Base-by-base conservation (phyloP, 2,329 filamentous ascomycete genomes). In the Clarireedia paspali region DNA sequence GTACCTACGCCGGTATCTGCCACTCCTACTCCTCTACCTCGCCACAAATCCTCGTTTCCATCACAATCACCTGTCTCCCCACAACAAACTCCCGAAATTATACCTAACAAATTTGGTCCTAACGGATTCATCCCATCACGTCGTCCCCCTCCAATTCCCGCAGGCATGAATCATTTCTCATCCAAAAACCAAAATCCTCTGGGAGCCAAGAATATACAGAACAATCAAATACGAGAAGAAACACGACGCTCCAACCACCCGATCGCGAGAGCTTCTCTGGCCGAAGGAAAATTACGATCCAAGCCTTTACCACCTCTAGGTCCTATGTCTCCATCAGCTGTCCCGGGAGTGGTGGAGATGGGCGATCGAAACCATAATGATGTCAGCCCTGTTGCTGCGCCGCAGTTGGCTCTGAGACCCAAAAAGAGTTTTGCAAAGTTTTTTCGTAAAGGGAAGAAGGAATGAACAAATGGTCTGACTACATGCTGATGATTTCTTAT, bases 71-170 rank as follows among this genome's bases (percentile, higher is more conserved):
- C 20, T 24, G 36, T 50, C 23, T 39, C 34, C 5, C 50, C 26
- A 14, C 53, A 46, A 24, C 39, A 36, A 55, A 27, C 17, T 27
- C 23, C 14, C 9, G 47, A 55, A 26, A 42, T 34, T 20, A 44
- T 47, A 26, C 38, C 47, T 4, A 55, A 50, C 34, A 24, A 26
- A 26, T 50, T 55, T n/a, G 53, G 53, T 5, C 54, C 54, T 7
- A 52, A 15, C 20, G 54, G 54, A 12, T 56, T 52, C 26, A 56
- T 53, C 14, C 54, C 54, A 6, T 56, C 50, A 12, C 55, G 55
- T 38, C 45, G 40, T 20, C 50, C 55, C 15, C 55, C 55, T n/a
- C 55, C 55, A 30, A 53, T 57, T 23, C 55, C 55, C 12, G 36
- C 36, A 39, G 12, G 12, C 7, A 56, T 20, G 30, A 50, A 50